Base-by-base conservation (phyloP, 352 stramenopile species). In the Globisporangium splendens region DNA sequence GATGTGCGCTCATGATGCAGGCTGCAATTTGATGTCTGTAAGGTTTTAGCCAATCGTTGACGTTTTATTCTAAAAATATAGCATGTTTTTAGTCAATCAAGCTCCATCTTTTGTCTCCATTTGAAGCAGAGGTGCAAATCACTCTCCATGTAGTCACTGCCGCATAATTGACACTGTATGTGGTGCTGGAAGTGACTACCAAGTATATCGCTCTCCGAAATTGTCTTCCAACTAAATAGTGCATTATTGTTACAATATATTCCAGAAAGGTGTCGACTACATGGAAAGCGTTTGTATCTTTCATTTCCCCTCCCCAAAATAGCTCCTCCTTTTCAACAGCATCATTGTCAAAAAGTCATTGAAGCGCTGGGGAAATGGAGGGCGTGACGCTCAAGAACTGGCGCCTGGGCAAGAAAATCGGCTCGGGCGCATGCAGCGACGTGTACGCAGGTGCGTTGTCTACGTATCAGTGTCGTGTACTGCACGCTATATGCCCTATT, bases 341-440 rank as follows among this genome's bases (percentile, higher is more conserved):
- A 8, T 2, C 38, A 43, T 17, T 17, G 14, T 13, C 13, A n/a
- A 49, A 58, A 65, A 59, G 54, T 33, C 48, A 53, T 8, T 18
- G 15, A 43, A 18, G 3, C 38, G 6, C 38, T 18, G 24, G 48
- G 24, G 22, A 15, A 33, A 86, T 87, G 66, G 73, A 91, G 66
- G 84, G 84, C 21, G 66, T 68, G 56, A 87, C 69, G 60, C 81
- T 95, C 54, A 95, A 93, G 76, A 79, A 72, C 57, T 95, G 85
- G 85, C 63, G 65, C n/a, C 57, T 95, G 38, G 78, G 83, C 60
- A 72, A 86, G 61, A 93, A 91, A 72, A 58, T 93, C 24, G 83
- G 83, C 43, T 66, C 81, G 8, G 85, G 85, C n/a, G 85, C 83
- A 7, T 94, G 85, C 54, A 93, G 83, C 47, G 85, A 94, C 35